These are phyloP conservation scores for Leccinum broughii DNA, from an alignment of 768 basidiomycete species.

Conservation along the genomic window DNA sequence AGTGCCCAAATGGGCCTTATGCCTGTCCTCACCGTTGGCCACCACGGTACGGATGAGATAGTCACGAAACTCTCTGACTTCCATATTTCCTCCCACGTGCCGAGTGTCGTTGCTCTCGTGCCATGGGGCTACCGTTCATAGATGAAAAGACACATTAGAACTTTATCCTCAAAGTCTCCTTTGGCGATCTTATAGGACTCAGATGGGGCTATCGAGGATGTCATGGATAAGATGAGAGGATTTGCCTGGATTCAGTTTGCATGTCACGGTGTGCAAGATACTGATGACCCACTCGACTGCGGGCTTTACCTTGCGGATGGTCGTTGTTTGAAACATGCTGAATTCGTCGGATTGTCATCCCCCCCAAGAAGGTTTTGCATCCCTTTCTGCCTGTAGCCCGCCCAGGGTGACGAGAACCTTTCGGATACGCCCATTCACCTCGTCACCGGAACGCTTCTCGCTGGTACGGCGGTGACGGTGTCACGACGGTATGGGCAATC, in stretches of 20 bases:
- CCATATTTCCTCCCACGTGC: background rate
- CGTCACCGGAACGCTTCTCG: background rate
- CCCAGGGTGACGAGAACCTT: background rate
- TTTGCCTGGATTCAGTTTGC: slow-evolving; percentile 29
- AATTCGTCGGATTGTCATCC: background rate
- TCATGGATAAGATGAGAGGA: background rate
- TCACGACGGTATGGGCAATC: background rate
- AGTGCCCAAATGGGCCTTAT: background rate
- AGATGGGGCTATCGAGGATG: background rate
- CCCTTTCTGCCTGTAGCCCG: background rate
- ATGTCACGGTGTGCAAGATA: slow-evolving; percentile 31
- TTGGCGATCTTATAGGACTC: background rate
- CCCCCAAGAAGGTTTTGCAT: slow-evolving; percentile 31
- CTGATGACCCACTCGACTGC: slow-evolving; percentile 20
- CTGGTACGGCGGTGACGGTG: background rate
- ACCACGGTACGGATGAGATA: background rate
- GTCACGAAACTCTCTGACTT: background rate
- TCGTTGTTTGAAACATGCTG: background rate
- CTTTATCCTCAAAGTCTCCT: background rate
- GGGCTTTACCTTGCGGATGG: slow-evolving; percentile 13
- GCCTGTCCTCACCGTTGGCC: background rate
- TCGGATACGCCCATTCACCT: background rate
- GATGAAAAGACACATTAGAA: background rate
- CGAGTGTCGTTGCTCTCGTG: background rate
- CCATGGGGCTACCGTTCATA: background rate